These are phyloP conservation scores for Clarireedia hainanense DNA, from an alignment of 2,329 filamentous ascomycete species.

Conservation along the genomic window DNA sequence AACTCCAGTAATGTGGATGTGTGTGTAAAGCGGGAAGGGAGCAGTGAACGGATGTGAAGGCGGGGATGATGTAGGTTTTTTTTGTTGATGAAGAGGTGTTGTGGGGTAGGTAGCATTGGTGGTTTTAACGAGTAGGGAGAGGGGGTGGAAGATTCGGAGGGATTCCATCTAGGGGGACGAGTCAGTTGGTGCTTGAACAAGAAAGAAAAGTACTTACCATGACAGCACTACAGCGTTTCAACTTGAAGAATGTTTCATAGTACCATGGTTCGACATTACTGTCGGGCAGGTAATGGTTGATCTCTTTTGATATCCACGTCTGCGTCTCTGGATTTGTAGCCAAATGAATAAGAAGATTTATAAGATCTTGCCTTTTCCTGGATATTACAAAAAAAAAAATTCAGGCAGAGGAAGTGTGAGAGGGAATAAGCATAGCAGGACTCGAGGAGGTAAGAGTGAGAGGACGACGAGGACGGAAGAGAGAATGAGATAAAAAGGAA, in stretches of 20 bases:
- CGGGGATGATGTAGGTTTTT: background rate
- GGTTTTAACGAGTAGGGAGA: background rate
- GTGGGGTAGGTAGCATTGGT: background rate
- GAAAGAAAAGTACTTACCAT: background rate
- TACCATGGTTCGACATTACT: background rate
- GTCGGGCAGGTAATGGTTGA: background rate
- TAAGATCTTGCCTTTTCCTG: background rate
- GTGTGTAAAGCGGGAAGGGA: background rate
- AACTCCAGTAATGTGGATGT: background rate
- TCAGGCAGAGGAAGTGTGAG: too few species aligned
- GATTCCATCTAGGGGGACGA: background rate
- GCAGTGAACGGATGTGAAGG: background rate
- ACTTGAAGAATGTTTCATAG: background rate
- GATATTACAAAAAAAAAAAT: background rate
- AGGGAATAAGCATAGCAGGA: too few species aligned
- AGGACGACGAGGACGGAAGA: too few species aligned
- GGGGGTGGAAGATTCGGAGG: background rate
- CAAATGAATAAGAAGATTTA: background rate
- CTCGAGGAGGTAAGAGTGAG: too few species aligned
- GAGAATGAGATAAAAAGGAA: too few species aligned
- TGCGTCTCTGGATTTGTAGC: background rate
- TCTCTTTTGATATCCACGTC: background rate
- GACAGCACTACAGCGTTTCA: slow-evolving; percentile 1
- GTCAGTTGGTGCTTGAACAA: background rate
- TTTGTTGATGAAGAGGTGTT: background rate